Percentiles rank a stretch among this genome's conserved stretches.
Evolutionary conservation across 352 stramenopile genomes (phyloP).

Genomic region (Pythium brachiatum): DNA sequence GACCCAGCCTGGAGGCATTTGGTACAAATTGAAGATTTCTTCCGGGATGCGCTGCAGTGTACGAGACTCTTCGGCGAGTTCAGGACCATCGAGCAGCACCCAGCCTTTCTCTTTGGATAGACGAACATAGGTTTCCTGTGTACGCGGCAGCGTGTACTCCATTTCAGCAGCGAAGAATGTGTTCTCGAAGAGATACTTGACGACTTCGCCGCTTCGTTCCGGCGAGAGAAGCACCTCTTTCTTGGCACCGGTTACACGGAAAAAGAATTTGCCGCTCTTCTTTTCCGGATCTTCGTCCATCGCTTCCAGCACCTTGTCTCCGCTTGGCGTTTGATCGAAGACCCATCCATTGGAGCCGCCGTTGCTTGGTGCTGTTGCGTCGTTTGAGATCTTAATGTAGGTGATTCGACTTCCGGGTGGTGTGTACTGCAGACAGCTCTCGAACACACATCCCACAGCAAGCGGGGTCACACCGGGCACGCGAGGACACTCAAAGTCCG

Average conservation of each 20-base stretch:
- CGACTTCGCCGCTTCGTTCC: constrained; percentile 59
- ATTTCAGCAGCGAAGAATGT: constrained; percentile 79
- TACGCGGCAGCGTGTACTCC: constrained; percentile 75
- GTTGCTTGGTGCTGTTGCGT: constrained; percentile 35
- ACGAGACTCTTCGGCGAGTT: constrained; percentile 12
- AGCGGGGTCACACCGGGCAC: constrained; percentile 64
- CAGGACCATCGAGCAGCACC: constrained; percentile 47
- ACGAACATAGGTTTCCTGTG: constrained; percentile 68
- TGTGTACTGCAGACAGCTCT: constrained; percentile 77
- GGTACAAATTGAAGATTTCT: constrained; percentile 76
- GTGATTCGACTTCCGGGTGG: constrained; percentile 72
- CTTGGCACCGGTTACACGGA: constrained; percentile 61
- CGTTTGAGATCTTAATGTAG: constrained; percentile 75
- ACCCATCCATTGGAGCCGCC: constrained; percentile 58
- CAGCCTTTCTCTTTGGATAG: constrained; percentile 80
- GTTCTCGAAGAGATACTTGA: constrained; percentile 60
- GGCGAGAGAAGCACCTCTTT: constrained; percentile 77
- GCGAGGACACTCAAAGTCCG: constrained; percentile 74
- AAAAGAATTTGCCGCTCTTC: constrained; percentile 83
- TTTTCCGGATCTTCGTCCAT: constrained; percentile 74
- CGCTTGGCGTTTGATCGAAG: constrained; percentile 60
- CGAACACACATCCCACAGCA: constrained; percentile 67
- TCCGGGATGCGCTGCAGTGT: constrained; percentile 70
- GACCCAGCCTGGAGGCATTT: constrained; percentile 74
- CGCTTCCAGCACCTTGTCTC: constrained; percentile 65